Base-by-base conservation (phyloP, 2,329 filamentous ascomycete species). In the Sphaerulina vaccinii region DNA sequence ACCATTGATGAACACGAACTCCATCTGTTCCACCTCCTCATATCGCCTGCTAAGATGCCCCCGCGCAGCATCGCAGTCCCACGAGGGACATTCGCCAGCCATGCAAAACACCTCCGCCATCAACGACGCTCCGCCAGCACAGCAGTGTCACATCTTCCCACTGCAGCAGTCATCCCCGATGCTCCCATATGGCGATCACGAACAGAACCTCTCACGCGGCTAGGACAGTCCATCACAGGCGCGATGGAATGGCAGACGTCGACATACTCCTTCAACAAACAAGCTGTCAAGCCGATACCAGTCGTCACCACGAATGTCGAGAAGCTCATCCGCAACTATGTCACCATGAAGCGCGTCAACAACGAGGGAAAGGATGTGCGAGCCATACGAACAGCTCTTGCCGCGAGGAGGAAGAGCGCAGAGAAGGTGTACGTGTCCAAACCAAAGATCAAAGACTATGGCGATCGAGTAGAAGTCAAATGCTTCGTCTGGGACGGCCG, bases 191-290 rank as follows among this genome's bases (percentile, higher is more conserved):
- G 58, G 58, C 51, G 57, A 18, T 33, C 44, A 23, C 51, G 54
- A 32, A 45, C 49, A 11, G 51, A 55, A 35, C 51, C 52, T 19
- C 44, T 54, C 4, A 58, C 56, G 18, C 51, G 51, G 10, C 45
- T 58, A 2, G 59, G 57, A 2, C 43, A 53, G 16, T 51, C 57
- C 18, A 54, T 58, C n/a, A 61, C 59, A 6, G 62, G 62, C 16
- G 54, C 52, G 3, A 60, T 61, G 56, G 62, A 64, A 53, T 64
- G 62, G 62, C 60, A 62, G 46, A 62, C 62, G 8, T 59, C 55
- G 1, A 61, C 55, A 24, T 64, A 64, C 38, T 54, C 45, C 47
- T 64, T 57, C 55, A 64, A 64, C 55, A 60, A 62, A 23, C 51
- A 57, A n/a, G 43, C 56, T 33, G 49, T 55, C 21, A 62, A 60